Base-by-base conservation (phyloP, 371 early-diverging fungal species). In the Catenaria anguillulae region DNA sequence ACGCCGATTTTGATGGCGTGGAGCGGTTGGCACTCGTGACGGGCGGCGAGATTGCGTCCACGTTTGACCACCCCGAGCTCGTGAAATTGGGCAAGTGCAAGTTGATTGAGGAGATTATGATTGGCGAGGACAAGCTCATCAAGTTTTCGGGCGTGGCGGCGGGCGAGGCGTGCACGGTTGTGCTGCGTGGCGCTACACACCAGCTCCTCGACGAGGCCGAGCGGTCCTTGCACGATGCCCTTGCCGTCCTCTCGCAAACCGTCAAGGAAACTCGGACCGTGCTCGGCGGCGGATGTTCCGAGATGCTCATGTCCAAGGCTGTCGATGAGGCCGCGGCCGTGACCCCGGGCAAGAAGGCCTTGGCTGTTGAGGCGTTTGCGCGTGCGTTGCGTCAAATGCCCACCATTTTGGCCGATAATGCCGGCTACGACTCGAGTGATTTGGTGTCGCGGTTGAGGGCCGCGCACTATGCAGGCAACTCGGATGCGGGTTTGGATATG, bases 171-270 rank as follows among this genome's bases (percentile, higher is more conserved):
- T 97, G 97, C 78, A 98, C 99, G 8, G 81, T 99, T 67, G 96
- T 99, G 3, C 77, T 99, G 36, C 92, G 94, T 69, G 99, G 99
- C 70, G 93, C 97, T 24, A 95, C 98, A 13, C 80, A 86, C 64
- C 98, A 99, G 72, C 76, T 99, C 58, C 81, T 98, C 37, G 99
- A 99, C 77, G 99, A 99, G 77, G 97, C 98, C 43, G 99, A 99
- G 79, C 86, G 99, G 63, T 92, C 94, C 24, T 81, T 99, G 56
- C 98, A 99, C 70, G 99, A 99, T 71, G 99, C 99, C 34, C 84
- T 99, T 56, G 92, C 93, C 71, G 99, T 99, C 13, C 78, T 99
- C 48, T 90, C 93, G 59, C 97, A 95, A 76, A 93, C 93, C 42
- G 90, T 95, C 31, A 82, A 81, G 65, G 93, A 96, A 71, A 92